Conservation (phyloP, 164 flowering plant genomes). For the Amborella trichopoda region DNA sequence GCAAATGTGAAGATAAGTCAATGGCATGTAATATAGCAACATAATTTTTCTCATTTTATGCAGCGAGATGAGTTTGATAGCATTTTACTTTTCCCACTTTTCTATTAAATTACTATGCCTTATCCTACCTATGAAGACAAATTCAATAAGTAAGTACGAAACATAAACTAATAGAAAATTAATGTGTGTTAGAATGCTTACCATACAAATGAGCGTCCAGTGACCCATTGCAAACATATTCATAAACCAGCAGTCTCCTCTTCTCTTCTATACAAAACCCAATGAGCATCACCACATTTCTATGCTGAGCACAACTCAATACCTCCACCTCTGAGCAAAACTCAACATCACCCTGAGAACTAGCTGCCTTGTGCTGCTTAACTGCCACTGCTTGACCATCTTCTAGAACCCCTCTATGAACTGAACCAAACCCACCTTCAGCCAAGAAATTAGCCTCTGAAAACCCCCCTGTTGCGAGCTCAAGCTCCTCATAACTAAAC, state of each 20-base stretch:
- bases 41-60: too few species aligned
- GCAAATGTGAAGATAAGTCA: too few species aligned
- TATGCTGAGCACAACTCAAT: slow-evolving; percentile 90
- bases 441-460: slow-evolving; percentile 56
- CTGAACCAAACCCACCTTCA: slow-evolving; percentile 68
- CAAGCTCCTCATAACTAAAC: slow-evolving; percentile 55
- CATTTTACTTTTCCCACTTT: too few species aligned
- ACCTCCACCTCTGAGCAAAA: slow-evolving; percentile 74
- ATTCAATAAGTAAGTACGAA: too few species aligned
- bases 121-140: too few species aligned
- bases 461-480: slow-evolving; percentile 68
- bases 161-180: too few species aligned
- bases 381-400: slow-evolving; percentile 84
- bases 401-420: slow-evolving; percentile 60
- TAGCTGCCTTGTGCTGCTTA: slow-evolving; percentile 52
- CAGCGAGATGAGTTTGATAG: too few species aligned
- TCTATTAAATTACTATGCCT: too few species aligned
- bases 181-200: slow-evolving; percentile 21
- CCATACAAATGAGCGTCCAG: slow-evolving; percentile 76
- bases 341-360: slow-evolving; percentile 61
- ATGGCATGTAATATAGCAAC: too few species aligned
- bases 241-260: slow-evolving; percentile 69
- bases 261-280: slow-evolving; percentile 66
- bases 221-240: slow-evolving; percentile 86
- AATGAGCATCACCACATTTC: slow-evolving; percentile 82